Evolutionary conservation across 139 green algal genomes (phyloP).

Genomic region (Tetraselmis chui): DNA sequence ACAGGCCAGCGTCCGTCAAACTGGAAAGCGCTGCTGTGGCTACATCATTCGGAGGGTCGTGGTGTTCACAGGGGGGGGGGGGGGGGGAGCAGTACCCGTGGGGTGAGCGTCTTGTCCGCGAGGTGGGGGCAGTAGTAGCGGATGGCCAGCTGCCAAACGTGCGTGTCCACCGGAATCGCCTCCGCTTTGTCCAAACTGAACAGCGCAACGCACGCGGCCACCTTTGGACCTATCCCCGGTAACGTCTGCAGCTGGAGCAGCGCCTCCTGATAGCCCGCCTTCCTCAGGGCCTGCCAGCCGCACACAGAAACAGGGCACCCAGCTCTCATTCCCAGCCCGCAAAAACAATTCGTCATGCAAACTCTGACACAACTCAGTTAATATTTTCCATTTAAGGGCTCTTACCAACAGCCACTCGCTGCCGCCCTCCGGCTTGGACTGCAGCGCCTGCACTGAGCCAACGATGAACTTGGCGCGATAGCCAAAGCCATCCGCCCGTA

Average conservation of each 20-base stretch:
- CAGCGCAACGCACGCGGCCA: constrained; percentile 84
- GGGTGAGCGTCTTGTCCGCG: constrained; percentile 62
- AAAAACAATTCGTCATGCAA: no score
- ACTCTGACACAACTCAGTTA: no score
- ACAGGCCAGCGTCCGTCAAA: background rate
- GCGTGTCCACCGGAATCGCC: constrained; percentile 90
- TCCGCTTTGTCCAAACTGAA: constrained; percentile 88
- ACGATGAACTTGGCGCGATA: constrained; percentile 80
- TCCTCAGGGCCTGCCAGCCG: constrained; percentile 41
- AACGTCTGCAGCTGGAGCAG: constrained; percentile 31
- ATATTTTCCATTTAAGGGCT: no score
- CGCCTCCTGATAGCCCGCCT: constrained; percentile 55
- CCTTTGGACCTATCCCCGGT: constrained; percentile 85
- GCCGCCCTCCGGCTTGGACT: constrained; percentile 51
- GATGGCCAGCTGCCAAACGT: constrained; percentile 77
- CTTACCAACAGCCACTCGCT: constrained; percentile 56
- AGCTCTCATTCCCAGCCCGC: no score
- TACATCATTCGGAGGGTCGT: constrained; percentile 31
- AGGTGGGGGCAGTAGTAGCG: constrained; percentile 71
- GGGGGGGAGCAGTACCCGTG: background rate
- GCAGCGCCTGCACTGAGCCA: constrained; percentile 48
- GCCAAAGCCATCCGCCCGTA: constrained; percentile 77
- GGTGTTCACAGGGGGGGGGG: background rate
- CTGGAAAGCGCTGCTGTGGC: constrained; percentile 19
- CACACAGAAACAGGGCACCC: no score